Evolutionary conservation across 2,329 filamentous ascomycete genomes (phyloP).

Genomic region (Fusarium praegraminearum): DNA sequence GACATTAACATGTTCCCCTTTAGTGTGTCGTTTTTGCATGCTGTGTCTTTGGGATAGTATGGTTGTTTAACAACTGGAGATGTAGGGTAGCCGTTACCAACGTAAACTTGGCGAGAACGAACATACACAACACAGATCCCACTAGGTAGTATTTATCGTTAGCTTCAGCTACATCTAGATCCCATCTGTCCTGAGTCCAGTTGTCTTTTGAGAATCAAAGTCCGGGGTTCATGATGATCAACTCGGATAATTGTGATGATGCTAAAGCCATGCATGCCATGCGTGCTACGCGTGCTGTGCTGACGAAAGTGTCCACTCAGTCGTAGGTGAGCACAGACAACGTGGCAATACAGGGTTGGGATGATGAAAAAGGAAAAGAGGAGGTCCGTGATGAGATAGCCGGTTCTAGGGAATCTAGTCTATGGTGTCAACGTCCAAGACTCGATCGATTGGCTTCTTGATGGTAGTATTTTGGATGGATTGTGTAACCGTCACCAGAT

Average conservation of each 20-base stretch:
- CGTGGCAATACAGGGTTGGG: conserved; percentile 45
- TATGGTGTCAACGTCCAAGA: not conserved
- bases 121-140: not conserved
- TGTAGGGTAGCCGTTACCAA: not conserved
- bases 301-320: conserved; percentile 3
- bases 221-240: not conserved
- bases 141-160: not conserved
- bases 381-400: conserved; percentile 39
- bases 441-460: not conserved
- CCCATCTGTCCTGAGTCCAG: not conserved
- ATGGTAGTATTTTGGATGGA: not conserved
- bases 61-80: no score
- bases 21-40: not conserved
- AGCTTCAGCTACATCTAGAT: not conserved
- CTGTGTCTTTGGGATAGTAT: not conserved
- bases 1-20: fast-evolving
- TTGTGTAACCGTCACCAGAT: conserved; percentile 11
- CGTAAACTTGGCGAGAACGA: not conserved
- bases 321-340: conserved; percentile 37
- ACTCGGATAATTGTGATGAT: not conserved
- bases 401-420: conserved; percentile 30
- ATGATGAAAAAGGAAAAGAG: conserved; percentile 29
- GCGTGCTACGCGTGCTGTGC: not conserved
- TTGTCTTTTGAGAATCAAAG: no score
- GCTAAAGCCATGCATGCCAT: not conserved